Percentiles rank a stretch among this genome's conserved stretches.
Conservation (phyloP, 2,329 filamentous ascomycete genomes). For the Apiospora marii region DNA sequence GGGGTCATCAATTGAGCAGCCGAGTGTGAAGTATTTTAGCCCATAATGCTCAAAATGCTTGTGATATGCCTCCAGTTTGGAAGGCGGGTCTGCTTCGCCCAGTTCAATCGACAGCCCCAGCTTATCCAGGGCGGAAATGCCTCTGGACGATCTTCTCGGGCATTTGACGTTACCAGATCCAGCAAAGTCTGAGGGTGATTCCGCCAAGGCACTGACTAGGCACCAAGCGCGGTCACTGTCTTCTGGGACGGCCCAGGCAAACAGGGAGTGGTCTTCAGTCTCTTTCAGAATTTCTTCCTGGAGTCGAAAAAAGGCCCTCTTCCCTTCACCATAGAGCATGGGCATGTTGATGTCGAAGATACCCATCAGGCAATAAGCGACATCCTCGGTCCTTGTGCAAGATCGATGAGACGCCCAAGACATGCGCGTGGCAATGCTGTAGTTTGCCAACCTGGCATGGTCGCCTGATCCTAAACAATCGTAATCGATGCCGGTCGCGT, state of each 20-base stretch:
- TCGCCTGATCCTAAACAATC: background rate
- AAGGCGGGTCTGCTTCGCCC: background rate
- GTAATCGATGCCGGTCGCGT: background rate
- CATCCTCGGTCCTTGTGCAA: conserved; percentile 39
- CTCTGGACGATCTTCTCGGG: background rate
- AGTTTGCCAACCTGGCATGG: background rate
- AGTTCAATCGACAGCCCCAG: background rate
- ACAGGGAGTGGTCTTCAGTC: background rate
- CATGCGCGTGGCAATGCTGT: conserved; percentile 9
- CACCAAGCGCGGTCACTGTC: background rate
- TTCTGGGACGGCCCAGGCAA: background rate
- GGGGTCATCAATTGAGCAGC: background rate
- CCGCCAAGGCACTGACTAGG: background rate
- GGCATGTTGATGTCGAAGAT: conserved; percentile 44
- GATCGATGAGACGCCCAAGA: conserved; percentile 39
- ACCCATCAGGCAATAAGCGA: conserved; percentile 44
- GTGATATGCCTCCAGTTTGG: background rate
- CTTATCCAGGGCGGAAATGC: background rate
- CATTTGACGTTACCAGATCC: background rate
- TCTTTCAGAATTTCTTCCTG: conserved; percentile 38
- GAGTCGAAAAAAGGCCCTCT: conserved; percentile 39
- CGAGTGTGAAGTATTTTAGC: background rate
- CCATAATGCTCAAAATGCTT: background rate
- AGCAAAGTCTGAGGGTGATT: background rate
- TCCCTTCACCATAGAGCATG: conserved; percentile 43